Evolutionary conservation across 805 yeast genomes (phyloP).

Genomic region (Saccharomycopsis amapae): DNA sequence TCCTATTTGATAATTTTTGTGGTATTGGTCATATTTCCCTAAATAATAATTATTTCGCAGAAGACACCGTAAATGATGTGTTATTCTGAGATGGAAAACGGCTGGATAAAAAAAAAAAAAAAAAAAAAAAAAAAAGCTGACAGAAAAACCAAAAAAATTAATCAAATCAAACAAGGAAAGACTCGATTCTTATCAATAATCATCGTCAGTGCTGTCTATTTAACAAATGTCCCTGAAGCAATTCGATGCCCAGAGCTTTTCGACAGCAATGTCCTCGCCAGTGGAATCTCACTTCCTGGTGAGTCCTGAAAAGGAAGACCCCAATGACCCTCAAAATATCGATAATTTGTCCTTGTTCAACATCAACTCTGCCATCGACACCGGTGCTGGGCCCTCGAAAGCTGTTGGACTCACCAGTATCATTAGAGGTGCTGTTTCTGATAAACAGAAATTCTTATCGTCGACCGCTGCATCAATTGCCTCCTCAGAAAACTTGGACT

Average conservation of each 20-base stretch:
- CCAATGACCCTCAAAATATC: not conserved
- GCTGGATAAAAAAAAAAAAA: no score
- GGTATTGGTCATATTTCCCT: no score
- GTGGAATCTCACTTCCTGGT: not conserved
- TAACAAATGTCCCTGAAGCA: conserved; percentile 5
- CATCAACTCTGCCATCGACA: conserved; percentile 5
- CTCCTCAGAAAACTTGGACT: conserved; percentile 14
- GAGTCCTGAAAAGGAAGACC: not conserved
- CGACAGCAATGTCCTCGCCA: conserved; percentile 4
- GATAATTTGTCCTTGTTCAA: conserved; percentile 10
- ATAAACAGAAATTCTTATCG: conserved; percentile 9
- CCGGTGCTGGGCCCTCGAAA: not conserved
- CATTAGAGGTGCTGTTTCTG: not conserved
- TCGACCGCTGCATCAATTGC: conserved; percentile 22
- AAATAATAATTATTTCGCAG: no score
- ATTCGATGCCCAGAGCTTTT: conserved; percentile 2
- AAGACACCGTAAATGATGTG: no score
- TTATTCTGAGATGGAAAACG: no score
- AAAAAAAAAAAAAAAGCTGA: not conserved
- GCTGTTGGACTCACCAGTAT: not conserved
- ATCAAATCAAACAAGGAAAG: no score
- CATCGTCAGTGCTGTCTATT: no score
- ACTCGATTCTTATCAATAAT: no score
- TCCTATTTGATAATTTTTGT: no score
- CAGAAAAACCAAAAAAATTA: not conserved